These are phyloP conservation scores for Crithidia expoeki DNA, from an alignment of 208 protist genomes.

Conservation along the genomic window DNA sequence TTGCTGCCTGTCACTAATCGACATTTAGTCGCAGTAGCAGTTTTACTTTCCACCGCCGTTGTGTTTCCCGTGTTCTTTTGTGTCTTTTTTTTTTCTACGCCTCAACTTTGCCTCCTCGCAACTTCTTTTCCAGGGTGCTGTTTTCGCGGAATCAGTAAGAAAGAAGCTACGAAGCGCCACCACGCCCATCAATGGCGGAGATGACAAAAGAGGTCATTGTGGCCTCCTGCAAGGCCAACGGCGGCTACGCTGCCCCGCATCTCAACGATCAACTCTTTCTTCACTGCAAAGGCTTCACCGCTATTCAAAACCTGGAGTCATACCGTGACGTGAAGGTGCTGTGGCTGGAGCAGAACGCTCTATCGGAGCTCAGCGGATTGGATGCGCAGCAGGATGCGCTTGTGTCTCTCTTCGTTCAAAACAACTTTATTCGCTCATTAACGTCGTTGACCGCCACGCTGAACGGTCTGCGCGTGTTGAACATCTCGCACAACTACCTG, in stretches of 20 bases:
- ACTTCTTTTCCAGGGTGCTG: no score
- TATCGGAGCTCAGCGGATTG: slow-evolving; percentile 84
- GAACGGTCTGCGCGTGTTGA: slow-evolving; percentile 83
- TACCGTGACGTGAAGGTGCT: slow-evolving; percentile 92
- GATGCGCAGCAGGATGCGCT: slow-evolving; percentile 62
- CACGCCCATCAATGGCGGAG: slow-evolving; percentile 56
- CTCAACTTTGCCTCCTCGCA: no score
- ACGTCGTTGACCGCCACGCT: slow-evolving; percentile 44
- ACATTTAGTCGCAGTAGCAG: no score
- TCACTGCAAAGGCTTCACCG: slow-evolving; percentile 91
- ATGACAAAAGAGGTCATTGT: slow-evolving; percentile 86
- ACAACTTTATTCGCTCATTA: slow-evolving; percentile 90
- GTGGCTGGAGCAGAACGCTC: slow-evolving; percentile 95
- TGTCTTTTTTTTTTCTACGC: no score
- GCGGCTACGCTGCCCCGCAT: slow-evolving; percentile 80
- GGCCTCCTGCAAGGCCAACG: slow-evolving; percentile 84
- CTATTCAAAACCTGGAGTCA: slow-evolving; percentile 86
- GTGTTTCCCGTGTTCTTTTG: no score
- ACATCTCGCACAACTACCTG: slow-evolving; percentile 78
- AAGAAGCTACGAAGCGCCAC: no score
- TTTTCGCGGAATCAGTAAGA: no score
- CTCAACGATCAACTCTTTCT: slow-evolving; percentile 92
- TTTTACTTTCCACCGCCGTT: no score
- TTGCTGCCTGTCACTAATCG: no score
- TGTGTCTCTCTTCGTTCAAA: slow-evolving; percentile 92